These are phyloP conservation scores for Plenodomus tracheiphilus DNA, from an alignment of 2,329 filamentous ascomycete species.

Conservation along the genomic window DNA sequence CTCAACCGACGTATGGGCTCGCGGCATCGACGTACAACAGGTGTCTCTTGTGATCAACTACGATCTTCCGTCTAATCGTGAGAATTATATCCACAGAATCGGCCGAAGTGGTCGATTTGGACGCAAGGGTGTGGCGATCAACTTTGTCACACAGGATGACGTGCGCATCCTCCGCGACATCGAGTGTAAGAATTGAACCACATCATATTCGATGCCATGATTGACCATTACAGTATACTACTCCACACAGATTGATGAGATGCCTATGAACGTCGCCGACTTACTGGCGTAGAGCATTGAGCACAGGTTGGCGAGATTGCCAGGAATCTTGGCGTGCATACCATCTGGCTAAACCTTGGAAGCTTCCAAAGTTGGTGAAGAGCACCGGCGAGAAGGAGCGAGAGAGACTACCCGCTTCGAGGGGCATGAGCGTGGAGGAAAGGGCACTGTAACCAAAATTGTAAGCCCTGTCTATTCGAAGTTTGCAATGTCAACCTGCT, in stretches of 20 bases:
- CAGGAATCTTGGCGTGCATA: not conserved
- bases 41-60: slow-evolving; percentile 99
- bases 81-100: slow-evolving; percentile 99
- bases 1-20: slow-evolving; percentile 96
- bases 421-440: slow-evolving; percentile 38
- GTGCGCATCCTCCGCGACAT: slow-evolving; percentile 97
- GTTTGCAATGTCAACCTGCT: not conserved
- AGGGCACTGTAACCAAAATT: slow-evolving; percentile 33
- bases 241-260: slow-evolving; percentile 96
- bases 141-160: slow-evolving; percentile 98
- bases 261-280: slow-evolving; percentile 83
- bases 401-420: slow-evolving; percentile 22
- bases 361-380: too few species aligned
- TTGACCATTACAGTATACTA: slow-evolving; percentile 73
- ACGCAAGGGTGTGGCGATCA: slow-evolving; percentile 98
- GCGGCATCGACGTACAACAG: slow-evolving; percentile 98
- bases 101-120: slow-evolving; percentile 94
- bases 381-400: not conserved
- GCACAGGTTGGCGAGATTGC: not conserved
- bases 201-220: not conserved
- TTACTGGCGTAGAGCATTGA: slow-evolving; percentile 31
- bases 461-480: not conserved
- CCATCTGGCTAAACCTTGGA: not conserved
- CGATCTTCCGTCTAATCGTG: slow-evolving; percentile 94
- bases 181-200: slow-evolving; percentile 66